Evolutionary conservation across 73 alveolate species (phyloP).

Genomic region (Stentor roeselii): DNA sequence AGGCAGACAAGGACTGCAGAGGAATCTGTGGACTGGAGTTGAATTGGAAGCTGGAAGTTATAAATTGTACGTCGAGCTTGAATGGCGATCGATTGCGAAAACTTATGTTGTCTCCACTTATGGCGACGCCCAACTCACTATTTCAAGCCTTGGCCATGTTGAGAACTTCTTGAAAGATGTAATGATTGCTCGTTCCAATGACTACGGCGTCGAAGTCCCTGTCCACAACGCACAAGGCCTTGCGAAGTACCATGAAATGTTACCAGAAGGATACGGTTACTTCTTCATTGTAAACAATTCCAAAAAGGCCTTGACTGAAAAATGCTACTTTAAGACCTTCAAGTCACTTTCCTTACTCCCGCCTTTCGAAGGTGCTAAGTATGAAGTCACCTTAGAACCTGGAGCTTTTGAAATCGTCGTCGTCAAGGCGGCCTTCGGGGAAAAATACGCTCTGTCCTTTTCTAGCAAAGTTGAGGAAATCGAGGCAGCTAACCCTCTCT

Average conservation of each 20-base stretch:
- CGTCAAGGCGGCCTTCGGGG: neutral
- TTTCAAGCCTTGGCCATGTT: neutral
- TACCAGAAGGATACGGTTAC: slow-evolving; percentile 32
- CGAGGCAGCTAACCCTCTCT: neutral
- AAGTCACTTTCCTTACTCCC: slow-evolving; percentile 7
- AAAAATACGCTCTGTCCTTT: neutral
- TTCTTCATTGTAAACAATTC: neutral
- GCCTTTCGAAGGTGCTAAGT: slow-evolving; percentile 22
- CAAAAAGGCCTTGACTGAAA: neutral
- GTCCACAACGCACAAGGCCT: slow-evolving; percentile 48
- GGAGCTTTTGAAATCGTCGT: neutral
- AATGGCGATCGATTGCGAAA: slow-evolving; percentile 48
- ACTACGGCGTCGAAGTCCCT: neutral
- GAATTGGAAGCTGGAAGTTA: slow-evolving; percentile 77
- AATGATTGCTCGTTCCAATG: slow-evolving; percentile 32
- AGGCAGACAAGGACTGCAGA: slow-evolving; percentile 76
- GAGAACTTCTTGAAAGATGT: slow-evolving; percentile 23
- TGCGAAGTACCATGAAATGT: slow-evolving; percentile 68
- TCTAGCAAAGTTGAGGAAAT: neutral
- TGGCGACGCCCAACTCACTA: neutral
- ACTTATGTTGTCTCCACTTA: slow-evolving; percentile 22
- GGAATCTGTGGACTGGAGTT: slow-evolving; percentile 80
- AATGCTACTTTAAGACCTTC: neutral
- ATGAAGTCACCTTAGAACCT: slow-evolving; percentile 9
- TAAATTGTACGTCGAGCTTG: slow-evolving; percentile 78